These are phyloP conservation scores for Magnolia officinalis DNA, from an alignment of 164 flowering plant genomes.

Conservation along the genomic window DNA sequence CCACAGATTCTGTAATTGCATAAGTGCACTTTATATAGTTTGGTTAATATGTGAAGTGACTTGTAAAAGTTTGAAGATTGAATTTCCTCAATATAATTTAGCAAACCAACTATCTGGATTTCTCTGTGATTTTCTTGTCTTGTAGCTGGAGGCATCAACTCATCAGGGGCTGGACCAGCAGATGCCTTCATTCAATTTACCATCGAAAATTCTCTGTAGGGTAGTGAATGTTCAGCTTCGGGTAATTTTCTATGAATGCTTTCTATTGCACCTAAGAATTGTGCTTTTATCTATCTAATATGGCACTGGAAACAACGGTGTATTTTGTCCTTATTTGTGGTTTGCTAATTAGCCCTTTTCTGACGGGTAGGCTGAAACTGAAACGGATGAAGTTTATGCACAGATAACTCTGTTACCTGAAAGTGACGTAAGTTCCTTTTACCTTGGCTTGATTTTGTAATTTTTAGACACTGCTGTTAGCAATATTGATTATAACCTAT, in stretches of 20 bases:
- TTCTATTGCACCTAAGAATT: not conserved
- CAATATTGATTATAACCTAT: not conserved
- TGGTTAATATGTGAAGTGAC: not conserved
- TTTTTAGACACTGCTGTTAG: not conserved
- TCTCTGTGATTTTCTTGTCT: not conserved
- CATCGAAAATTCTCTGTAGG: slow-evolving; percentile 87
- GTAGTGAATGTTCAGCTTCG: slow-evolving; percentile 73
- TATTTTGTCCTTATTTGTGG: not conserved
- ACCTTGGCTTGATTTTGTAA: not conserved
- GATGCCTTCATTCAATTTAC: slow-evolving; percentile 77
- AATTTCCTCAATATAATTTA: not conserved
- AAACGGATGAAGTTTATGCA: slow-evolving; percentile 43
- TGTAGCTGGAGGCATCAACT: slow-evolving; percentile 86
- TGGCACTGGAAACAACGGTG: not conserved
- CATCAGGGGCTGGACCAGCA: slow-evolving; percentile 75
- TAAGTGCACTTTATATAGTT: no score
- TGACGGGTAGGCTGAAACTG: slow-evolving; percentile 32
- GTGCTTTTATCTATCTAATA: not conserved
- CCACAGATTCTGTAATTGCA: no score
- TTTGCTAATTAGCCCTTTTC: slow-evolving; percentile 5
- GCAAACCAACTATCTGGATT: not conserved
- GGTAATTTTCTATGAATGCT: slow-evolving; percentile 33
- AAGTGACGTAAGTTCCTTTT: slow-evolving; percentile 25
- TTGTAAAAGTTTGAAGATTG: not conserved
- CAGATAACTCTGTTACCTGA: slow-evolving; percentile 40